Evolutionary conservation across 1,284 basidiomycete genomes (phyloP).

Genomic region (Marasmius tenuissimus): DNA sequence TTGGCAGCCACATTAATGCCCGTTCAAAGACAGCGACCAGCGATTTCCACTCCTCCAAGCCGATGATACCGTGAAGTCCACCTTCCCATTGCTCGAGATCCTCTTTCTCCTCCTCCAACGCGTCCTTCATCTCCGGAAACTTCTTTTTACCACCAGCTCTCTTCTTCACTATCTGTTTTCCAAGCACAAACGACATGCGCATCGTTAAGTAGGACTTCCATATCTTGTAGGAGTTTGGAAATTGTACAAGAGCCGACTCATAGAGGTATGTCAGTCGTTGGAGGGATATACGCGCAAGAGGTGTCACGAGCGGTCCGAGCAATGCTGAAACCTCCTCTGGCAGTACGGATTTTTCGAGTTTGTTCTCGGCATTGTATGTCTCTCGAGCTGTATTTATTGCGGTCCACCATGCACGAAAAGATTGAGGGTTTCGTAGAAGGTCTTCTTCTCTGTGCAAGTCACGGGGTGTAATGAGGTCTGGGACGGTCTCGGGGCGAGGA

Average conservation of each 20-base stretch:
- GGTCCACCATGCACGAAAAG: slow-evolving; percentile 90
- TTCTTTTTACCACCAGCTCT: slow-evolving; percentile 84
- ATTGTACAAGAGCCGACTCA: slow-evolving; percentile 87
- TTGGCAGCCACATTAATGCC: slow-evolving; percentile 91
- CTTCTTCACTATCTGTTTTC: slow-evolving; percentile 70
- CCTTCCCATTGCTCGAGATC: slow-evolving; percentile 81
- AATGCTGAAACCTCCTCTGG: slow-evolving; percentile 50
- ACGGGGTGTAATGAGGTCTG: slow-evolving; percentile 71
- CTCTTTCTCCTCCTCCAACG: slow-evolving; percentile 80
- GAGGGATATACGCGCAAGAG: slow-evolving; percentile 71
- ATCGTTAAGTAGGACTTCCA: slow-evolving; percentile 93
- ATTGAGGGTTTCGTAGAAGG: slow-evolving; percentile 89
- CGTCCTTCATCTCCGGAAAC: slow-evolving; percentile 85
- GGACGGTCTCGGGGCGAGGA: slow-evolving; percentile 79
- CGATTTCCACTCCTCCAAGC: slow-evolving; percentile 94
- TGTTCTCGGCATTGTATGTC: slow-evolving; percentile 54
- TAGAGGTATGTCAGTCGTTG: slow-evolving; percentile 89
- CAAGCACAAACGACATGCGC: slow-evolving; percentile 86
- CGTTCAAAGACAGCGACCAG: slow-evolving; percentile 90
- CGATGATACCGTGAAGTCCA: slow-evolving; percentile 84
- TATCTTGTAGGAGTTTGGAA: slow-evolving; percentile 89
- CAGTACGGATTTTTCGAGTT: slow-evolving; percentile 50
- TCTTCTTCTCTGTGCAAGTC: slow-evolving; percentile 94
- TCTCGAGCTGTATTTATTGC: slow-evolving; percentile 83
- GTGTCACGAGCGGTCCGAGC: slow-evolving; percentile 76